These are phyloP conservation scores for Dothideomycetes sp. DNA, from an alignment of 2,329 filamentous ascomycete genomes.

Conservation along the genomic window DNA sequence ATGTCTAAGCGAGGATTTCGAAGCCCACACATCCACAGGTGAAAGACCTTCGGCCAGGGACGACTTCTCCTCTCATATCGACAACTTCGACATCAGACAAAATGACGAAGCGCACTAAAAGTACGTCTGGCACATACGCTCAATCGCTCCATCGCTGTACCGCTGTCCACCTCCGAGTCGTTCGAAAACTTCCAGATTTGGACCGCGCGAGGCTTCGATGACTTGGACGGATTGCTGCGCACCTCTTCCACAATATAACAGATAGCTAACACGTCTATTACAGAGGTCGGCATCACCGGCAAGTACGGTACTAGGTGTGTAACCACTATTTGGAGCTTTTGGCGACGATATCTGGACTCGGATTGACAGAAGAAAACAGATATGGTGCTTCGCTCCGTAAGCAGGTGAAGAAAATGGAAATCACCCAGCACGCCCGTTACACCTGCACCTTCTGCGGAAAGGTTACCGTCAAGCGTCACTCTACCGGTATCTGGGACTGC, in stretches of 20 bases:
- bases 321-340: conserved; percentile 1
- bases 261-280: background rate
- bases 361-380: conserved; percentile 35
- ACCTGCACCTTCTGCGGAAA: conserved; percentile 99
- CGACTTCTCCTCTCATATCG: conserved; percentile 7
- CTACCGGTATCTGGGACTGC: conserved; percentile 96
- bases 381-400: conserved; percentile 97
- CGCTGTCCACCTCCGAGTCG: background rate
- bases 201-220: no score
- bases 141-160: background rate
- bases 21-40: background rate
- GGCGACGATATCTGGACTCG: background rate
- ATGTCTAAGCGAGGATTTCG: background rate
- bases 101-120: conserved; percentile 95
- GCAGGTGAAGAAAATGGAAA: conserved; percentile 96
- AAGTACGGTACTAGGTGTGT: conserved; percentile 94
- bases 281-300: conserved; percentile 89
- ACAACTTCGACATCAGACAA: conserved; percentile 33
- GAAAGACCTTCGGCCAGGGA: background rate
- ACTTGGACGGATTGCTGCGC: background rate
- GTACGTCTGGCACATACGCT: conserved; percentile 19
- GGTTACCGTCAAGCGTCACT: conserved; percentile 63
- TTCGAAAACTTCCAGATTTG: no score
- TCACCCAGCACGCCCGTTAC: conserved; percentile 96
- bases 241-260: background rate